phyloP scores from a whole-genome alignment of 257 asterid species.

The Penstemon barbatus region DNA sequence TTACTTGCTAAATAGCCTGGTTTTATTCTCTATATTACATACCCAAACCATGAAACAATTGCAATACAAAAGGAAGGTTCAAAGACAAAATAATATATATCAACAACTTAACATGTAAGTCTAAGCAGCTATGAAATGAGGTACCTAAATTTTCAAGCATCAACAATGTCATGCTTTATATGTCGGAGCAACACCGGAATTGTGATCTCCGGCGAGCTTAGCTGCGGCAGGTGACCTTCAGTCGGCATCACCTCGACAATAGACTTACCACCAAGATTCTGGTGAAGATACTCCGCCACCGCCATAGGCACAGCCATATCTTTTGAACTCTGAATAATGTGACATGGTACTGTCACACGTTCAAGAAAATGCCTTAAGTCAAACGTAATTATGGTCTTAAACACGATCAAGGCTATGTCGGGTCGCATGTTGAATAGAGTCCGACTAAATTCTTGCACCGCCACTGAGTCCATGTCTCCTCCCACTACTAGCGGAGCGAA shows the following conservation, averaged over 20 bases:
- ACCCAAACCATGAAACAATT: too few relatives aligned
- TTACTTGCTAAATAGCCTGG: too few relatives aligned
- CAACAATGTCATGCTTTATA: constrained; percentile 28
- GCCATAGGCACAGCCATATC: constrained; percentile 84
- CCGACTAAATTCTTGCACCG: constrained; percentile 82
- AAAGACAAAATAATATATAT: too few relatives aligned
- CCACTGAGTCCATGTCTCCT: constrained; percentile 77
- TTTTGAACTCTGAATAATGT: constrained; percentile 76
- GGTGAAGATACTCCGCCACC: constrained; percentile 75
- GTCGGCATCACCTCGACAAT: constrained; percentile 80
- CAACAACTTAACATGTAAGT: too few relatives aligned
- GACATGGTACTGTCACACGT: constrained; percentile 68
- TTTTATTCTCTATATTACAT: too few relatives aligned
- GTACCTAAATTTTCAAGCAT: neutral
- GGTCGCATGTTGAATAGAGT: constrained; percentile 91
- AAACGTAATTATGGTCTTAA: constrained; percentile 51
- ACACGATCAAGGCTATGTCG: constrained; percentile 71
- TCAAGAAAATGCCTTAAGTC: constrained; percentile 54
- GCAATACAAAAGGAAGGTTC: too few relatives aligned
- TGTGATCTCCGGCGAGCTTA: constrained; percentile 74
- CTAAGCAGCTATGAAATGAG: too few relatives aligned
- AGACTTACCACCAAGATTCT: constrained; percentile 58
- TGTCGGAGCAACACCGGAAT: constrained; percentile 72
- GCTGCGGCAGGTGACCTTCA: constrained; percentile 82
- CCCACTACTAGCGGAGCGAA: constrained; percentile 83